Conservation (phyloP, 129 eudicot species). For the Silybum marianum region DNA sequence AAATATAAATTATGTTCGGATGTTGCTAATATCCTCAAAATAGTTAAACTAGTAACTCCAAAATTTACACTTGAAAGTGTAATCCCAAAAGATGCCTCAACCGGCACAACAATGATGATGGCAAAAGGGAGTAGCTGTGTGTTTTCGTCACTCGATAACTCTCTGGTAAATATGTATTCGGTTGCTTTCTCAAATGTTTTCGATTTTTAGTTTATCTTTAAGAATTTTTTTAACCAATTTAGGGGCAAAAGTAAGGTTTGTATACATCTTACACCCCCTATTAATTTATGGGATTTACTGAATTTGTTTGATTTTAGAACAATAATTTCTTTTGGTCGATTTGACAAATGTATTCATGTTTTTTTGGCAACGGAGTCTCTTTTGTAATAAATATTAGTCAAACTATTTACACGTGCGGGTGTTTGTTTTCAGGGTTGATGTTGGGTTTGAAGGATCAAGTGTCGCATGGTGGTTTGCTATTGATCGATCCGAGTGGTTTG, state of each 20-base stretch:
- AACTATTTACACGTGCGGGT: background rate
- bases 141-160: background rate
- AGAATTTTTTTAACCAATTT: background rate
- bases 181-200: background rate
- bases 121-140: constrained; percentile 41
- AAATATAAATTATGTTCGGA: too few species aligned
- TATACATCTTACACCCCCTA: too few species aligned
- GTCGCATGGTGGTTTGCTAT: background rate
- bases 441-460: background rate
- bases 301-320: background rate
- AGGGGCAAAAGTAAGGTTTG: too few species aligned
- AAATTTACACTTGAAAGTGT: too few species aligned
- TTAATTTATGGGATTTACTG: background rate
- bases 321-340: background rate
- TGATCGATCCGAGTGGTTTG: background rate
- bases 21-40: too few species aligned
- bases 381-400: background rate
- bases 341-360: background rate
- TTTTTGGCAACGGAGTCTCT: background rate
- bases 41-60: too few species aligned
- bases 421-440: background rate
- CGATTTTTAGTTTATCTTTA: background rate
- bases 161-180: background rate
- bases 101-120: constrained; percentile 22
- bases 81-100: too few species aligned